Evolutionary conservation across 176 grass and related monocot species (phyloP), one percentile per base, ranked within the genome.

Genomic region (Hyparrhenia diplandra): DNA sequence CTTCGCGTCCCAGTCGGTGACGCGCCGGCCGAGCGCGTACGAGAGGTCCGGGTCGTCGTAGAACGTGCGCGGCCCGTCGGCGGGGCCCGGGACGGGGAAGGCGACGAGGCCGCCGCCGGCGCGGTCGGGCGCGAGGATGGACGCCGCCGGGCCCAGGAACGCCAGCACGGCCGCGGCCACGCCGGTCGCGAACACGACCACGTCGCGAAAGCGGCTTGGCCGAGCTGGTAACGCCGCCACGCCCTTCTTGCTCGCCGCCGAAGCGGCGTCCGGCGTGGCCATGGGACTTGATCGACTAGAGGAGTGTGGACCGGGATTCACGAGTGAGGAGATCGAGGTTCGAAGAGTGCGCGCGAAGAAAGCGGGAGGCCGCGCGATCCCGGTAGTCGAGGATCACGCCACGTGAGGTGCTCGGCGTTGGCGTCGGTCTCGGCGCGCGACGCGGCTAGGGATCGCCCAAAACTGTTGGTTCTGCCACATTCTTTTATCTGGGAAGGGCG

Each of bases 1-100:
- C 86, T 85, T 98, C 3, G 67, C 74, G 70, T 94, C 95, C 95
- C 95, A 98, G 4, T 61, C 69, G n/a, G 64, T 4, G 29, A 94
- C 4, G n/a, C 63, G 66, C 12, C 39, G 20, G 63, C 51, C 87
- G 5, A 91, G 30, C 45, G 86, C 54, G 92, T 98, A 93, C 5
- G 84, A 67, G 1, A 93, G 35, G 9, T 12, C 13, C 37, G 86
- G 55, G 62, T 94, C 92, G 65, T 98, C 95, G 70, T 94, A 98
- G 90, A 94, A 92, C 11, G 70, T 73, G 58, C 30, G 47, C 0
- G 73, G 10, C 1, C 28, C 14, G 34, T 30, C 37, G 0, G 20
- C 42, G 0, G 82, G 74, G 37, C 42, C 63, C 20, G 82, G 54
- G 73, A 40, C 67, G 23, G 71, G 75, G 35, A 34, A 36, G 6